Evolutionary conservation across 768 basidiomycete species (phyloP).

Genomic region (Holtermanniella nyarrowii): DNA sequence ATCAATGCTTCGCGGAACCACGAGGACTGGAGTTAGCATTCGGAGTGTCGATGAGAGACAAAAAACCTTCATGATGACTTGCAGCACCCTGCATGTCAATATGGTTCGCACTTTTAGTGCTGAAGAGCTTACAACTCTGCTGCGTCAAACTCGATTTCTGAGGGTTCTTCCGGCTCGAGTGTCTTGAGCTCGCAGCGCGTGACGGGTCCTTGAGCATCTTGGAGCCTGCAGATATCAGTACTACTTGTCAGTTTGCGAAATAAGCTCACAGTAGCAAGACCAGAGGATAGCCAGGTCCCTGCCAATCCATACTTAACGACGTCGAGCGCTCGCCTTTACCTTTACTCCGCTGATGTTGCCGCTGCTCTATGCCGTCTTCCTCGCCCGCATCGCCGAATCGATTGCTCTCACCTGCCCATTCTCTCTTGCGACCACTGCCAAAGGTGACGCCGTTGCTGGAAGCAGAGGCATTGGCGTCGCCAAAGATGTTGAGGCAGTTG

Average conservation of each 20-base stretch:
- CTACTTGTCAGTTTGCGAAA: too few species aligned
- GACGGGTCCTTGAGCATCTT: constrained; percentile 33
- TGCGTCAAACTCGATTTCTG: constrained; percentile 68
- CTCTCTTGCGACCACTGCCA: constrained; percentile 42
- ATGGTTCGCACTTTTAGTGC: neutral
- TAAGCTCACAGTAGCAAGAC: constrained; percentile 68
- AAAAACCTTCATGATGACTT: constrained; percentile 72
- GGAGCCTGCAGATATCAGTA: constrained; percentile 16
- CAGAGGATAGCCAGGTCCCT: constrained; percentile 65
- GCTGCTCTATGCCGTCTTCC: constrained; percentile 26
- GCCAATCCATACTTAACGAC: constrained; percentile 74
- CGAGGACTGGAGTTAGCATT: constrained; percentile 50
- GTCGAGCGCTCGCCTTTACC: constrained; percentile 50
- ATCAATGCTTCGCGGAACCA: constrained; percentile 88
- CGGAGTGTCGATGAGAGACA: neutral
- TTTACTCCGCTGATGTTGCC: constrained; percentile 1
- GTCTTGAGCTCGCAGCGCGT: constrained; percentile 45
- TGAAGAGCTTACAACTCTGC: constrained; percentile 49
- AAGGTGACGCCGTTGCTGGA: neutral
- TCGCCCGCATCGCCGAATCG: constrained; percentile 35
- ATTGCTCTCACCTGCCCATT: constrained; percentile 41
- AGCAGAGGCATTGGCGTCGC: constrained; percentile 52
- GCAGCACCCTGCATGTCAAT: constrained; percentile 51
- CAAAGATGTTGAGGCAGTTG: constrained; percentile 88
- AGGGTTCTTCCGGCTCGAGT: constrained; percentile 67